These are phyloP conservation scores for Cyberlindnera saturnus DNA, from an alignment of 805 yeast species.

Conservation along the genomic window DNA sequence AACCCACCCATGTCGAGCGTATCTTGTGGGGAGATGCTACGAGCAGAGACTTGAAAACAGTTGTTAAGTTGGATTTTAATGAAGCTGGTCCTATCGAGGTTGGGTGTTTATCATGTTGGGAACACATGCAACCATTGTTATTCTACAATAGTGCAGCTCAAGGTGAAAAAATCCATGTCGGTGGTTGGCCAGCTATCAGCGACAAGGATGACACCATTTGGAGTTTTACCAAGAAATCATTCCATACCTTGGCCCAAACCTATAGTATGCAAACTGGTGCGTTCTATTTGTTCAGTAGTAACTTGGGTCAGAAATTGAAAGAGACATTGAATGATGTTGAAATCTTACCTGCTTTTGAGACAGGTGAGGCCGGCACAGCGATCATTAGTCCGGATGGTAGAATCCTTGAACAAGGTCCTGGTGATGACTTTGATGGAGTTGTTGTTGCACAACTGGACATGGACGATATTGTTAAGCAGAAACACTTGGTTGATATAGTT, in stretches of 20 bases:
- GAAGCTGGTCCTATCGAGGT: no score
- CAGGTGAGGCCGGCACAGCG: slow-evolving; percentile 2
- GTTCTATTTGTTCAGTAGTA: slow-evolving; percentile 6
- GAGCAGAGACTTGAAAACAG: no score
- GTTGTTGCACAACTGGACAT: slow-evolving; percentile 10
- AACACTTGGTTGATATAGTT: slow-evolving; percentile 17
- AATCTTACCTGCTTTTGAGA: neutral
- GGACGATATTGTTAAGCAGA: slow-evolving; percentile 11
- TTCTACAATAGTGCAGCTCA: no score
- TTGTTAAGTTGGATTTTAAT: no score
- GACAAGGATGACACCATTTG: neutral
- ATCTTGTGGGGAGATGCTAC: no score
- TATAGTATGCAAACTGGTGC: slow-evolving; percentile 5
- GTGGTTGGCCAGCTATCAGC: no score
- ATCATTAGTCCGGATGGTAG: slow-evolving; percentile 20
- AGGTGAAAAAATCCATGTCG: no score
- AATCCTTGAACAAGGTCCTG: neutral
- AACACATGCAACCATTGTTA: no score
- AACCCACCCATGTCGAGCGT: no score
- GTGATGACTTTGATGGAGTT: slow-evolving; percentile 5
- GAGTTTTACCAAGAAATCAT: slow-evolving; percentile 2
- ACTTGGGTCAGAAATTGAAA: neutral
- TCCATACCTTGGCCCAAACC: slow-evolving; percentile 7
- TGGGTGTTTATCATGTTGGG: no score
- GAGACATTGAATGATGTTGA: slow-evolving; percentile 3